Base-by-base conservation (phyloP, 2,329 filamentous ascomycete genomes). In the Sclerotinia glacialis region DNA sequence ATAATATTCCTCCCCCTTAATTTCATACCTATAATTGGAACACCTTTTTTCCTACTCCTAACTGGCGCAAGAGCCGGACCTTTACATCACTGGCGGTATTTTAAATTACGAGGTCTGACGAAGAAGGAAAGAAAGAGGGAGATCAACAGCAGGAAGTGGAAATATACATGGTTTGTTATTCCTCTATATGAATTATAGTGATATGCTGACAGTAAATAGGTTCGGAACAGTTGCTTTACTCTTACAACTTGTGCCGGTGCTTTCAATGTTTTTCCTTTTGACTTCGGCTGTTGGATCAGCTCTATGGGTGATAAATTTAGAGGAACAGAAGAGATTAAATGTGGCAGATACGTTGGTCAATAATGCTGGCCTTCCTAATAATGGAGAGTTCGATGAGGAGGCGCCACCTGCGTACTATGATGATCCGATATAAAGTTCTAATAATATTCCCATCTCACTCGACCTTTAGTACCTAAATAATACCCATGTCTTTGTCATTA, bases 251-350 rank as follows among this genome's bases (percentile, higher is more conserved):
- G 83, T 97, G 11, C 95, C 95, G 1, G 83, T 94, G 16, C 78
- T 97, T 59, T 96, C 91, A n/a, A 96, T 99, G 83, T 88, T 98
- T 76, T 97, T 98, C 77, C 83, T 98, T 49, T 80, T 99, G 71
- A 97, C 94, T 0, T 93, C 91, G 3, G 90, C 93, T 1, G 86
- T 88, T 26, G 95, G 94, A 2, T 89, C 91, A 53, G 94, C 92
- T 1, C 80, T 98, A 46, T 98, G 94, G 93, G 91, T 88, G 2
- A 88, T 88, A 2, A 87, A 89, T 70, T 79, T 97, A 61, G 93
- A 98, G 78, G 81, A 86, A 64, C 72, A 74, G 67, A 76, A 74
- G 68, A 67, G 59, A 23, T 58, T 75, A 58, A 59, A 71, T 37
- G 64, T 65, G 37, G 72, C 71, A 26, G 71, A 68, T 26, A 68